These are phyloP conservation scores for Peronospora destructor DNA, from an alignment of 352 stramenopile species.

Conservation along the genomic window DNA sequence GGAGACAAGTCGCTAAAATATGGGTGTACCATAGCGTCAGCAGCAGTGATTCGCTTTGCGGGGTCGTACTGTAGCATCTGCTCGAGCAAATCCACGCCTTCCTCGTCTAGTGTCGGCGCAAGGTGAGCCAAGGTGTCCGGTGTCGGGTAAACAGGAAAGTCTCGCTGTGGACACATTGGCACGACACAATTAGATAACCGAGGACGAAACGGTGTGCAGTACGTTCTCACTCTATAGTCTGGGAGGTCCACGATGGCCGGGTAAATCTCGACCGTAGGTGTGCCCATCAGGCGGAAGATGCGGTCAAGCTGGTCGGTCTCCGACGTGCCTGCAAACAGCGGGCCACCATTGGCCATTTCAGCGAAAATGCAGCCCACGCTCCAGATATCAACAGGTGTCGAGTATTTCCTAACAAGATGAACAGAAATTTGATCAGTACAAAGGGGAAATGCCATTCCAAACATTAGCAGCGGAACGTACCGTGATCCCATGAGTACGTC, in stretches of 20 bases:
- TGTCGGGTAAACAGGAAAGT: slow-evolving; percentile 89
- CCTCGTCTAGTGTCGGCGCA: slow-evolving; percentile 86
- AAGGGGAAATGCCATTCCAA: slow-evolving; percentile 1
- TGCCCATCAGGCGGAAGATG: slow-evolving; percentile 97
- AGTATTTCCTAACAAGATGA: slow-evolving; percentile 87
- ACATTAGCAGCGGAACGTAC: slow-evolving; percentile 22
- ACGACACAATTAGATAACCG: slow-evolving; percentile 6
- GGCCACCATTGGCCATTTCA: slow-evolving; percentile 90
- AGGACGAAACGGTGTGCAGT: neutral
- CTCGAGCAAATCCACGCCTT: slow-evolving; percentile 90
- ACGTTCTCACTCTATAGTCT: slow-evolving; percentile 86
- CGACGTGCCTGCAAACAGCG: slow-evolving; percentile 95
- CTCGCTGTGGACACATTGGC: slow-evolving; percentile 39
- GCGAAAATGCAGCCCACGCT: slow-evolving; percentile 98
- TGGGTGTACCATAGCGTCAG: slow-evolving; percentile 93
- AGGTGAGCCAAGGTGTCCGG: slow-evolving; percentile 85
- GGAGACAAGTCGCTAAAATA: slow-evolving; percentile 94
- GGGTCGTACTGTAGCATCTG: slow-evolving; percentile 87
- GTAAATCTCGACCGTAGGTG: slow-evolving; percentile 91
- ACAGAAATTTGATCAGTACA: neutral
- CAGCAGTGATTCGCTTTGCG: slow-evolving; percentile 89
- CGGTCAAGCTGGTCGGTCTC: slow-evolving; percentile 95
- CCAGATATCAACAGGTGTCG: slow-evolving; percentile 99
- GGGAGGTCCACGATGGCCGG: slow-evolving; percentile 94
- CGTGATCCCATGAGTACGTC: slow-evolving; percentile 97